Base-by-base conservation (phyloP, 306 rosid species). In the Casuarina cunninghamiana region DNA sequence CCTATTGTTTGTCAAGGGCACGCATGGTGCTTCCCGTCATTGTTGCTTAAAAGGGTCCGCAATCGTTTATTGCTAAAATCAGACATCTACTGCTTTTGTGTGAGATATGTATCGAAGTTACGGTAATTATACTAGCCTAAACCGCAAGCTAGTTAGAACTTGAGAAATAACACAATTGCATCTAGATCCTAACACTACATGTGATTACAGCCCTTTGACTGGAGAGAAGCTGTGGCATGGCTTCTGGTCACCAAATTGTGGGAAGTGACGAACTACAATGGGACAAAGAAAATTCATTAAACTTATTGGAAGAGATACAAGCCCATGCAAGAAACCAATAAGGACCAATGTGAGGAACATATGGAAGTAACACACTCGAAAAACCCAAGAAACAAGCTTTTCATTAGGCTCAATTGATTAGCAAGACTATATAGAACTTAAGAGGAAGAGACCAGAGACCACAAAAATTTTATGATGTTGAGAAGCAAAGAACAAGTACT, bases 251-350 rank as follows among this genome's bases (percentile, higher is more conserved):
- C 2, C 44, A 58, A 58, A 26, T 21, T 58, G 4, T 5, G 35
- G 39, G 65, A 21, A 63, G 44, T 63, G 69, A 37, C 32, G 16
- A 11, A 38, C 46, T 54, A 63, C n/a, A 21, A 11, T 5, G 11
- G 26, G 4, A 38, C 7, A 65, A 60, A 71, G 44, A 3, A 49
- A n/a, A 71, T 80, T 26, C n/a, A 75, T 68, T 75, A 68, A 83
- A 89, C 97, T 90, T 89, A 89, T 97, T 1, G 98, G 98, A 77
- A 95, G 83, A 81, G 92, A 89, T 78, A 95, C 96, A 10, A 95
- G 98, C 67, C 98, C 98, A 21, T 95, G 98, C 79, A 92, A 86
- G 91, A 95, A 95, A 82, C 98, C 97, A 75, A 95, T 91, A 67
- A 95, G 75, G 76, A 95, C 97, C 91, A 95, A 83, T 42, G 98